These are phyloP conservation scores for Fraxinus nigra DNA, from an alignment of 305 asterid genomes.

Conservation along the genomic window DNA sequence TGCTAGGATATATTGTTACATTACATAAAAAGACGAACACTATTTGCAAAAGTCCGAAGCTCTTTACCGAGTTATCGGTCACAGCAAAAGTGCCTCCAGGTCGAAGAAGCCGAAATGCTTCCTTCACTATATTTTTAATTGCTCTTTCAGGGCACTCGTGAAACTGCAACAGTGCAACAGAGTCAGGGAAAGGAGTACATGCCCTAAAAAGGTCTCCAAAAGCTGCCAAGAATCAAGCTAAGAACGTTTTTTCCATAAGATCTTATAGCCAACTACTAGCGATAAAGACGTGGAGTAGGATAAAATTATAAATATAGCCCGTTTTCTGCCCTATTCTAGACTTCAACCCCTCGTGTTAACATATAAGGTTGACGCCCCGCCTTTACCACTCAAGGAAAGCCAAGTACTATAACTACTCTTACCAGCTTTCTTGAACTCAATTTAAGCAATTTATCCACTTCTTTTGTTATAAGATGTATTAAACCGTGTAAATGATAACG, in stretches of 20 bases:
- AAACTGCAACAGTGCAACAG: constrained; percentile 42
- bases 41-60: background rate
- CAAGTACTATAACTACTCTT: background rate
- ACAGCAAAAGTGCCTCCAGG: constrained; percentile 89
- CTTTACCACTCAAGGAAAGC: background rate
- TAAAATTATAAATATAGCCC: background rate
- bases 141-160: constrained; percentile 95
- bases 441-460: background rate
- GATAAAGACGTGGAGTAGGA: background rate
- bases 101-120: constrained; percentile 72
- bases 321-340: background rate
- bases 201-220: background rate
- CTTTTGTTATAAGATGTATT: background rate
- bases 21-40: background rate
- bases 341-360: background rate
- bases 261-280: background rate
- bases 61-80: constrained; percentile 79
- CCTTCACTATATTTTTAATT: constrained; percentile 62
- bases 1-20: background rate
- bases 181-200: background rate
- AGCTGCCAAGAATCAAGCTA: background rate
- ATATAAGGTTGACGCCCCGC: background rate
- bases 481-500: background rate
- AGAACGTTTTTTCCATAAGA: background rate
- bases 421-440: background rate